Evolutionary conservation across 2,329 filamentous ascomycete species (phyloP).

Genomic region (Phaeosphaeria sp.): DNA sequence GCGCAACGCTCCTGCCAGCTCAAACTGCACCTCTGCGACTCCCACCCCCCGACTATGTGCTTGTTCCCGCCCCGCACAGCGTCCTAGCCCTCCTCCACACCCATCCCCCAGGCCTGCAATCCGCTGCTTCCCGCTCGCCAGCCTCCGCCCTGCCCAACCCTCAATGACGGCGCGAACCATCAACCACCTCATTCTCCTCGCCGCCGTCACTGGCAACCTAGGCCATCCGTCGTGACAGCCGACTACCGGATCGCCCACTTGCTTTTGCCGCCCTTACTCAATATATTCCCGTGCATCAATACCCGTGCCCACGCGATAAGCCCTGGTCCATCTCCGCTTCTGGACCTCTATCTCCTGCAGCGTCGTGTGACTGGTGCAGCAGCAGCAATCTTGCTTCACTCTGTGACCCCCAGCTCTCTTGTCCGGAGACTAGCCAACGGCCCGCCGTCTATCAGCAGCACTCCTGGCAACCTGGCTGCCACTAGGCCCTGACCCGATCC

Average conservation of each 20-base stretch:
- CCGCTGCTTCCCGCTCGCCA: not conserved
- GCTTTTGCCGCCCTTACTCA: slow-evolving; percentile 25
- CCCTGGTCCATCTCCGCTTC: slow-evolving; percentile 35
- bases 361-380: slow-evolving; percentile 40
- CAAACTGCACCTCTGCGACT: slow-evolving; percentile 18
- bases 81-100: slow-evolving; percentile 22
- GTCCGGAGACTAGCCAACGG: slow-evolving; percentile 39
- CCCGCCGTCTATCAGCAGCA: slow-evolving; percentile 33
- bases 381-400: slow-evolving; percentile 21
- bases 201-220: slow-evolving; percentile 48
- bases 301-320: slow-evolving; percentile 49
- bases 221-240: slow-evolving; percentile 25
- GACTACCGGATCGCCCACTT: slow-evolving; percentile 14
- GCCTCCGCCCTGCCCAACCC: slow-evolving; percentile 22
- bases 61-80: slow-evolving; percentile 23
- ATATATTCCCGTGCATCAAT: slow-evolving; percentile 29
- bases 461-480: slow-evolving; percentile 27
- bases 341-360: slow-evolving; percentile 31
- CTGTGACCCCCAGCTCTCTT: slow-evolving; percentile 21
- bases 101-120: slow-evolving; percentile 16
- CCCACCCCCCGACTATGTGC: slow-evolving; percentile 29
- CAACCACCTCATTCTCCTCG: slow-evolving; percentile 52
- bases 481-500: slow-evolving; percentile 25
- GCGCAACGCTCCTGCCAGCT: slow-evolving; percentile 27
- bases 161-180: slow-evolving; percentile 54